These are phyloP conservation scores for Fusarium dimerum DNA, from an alignment of 2,329 filamentous ascomycete species.

Conservation along the genomic window DNA sequence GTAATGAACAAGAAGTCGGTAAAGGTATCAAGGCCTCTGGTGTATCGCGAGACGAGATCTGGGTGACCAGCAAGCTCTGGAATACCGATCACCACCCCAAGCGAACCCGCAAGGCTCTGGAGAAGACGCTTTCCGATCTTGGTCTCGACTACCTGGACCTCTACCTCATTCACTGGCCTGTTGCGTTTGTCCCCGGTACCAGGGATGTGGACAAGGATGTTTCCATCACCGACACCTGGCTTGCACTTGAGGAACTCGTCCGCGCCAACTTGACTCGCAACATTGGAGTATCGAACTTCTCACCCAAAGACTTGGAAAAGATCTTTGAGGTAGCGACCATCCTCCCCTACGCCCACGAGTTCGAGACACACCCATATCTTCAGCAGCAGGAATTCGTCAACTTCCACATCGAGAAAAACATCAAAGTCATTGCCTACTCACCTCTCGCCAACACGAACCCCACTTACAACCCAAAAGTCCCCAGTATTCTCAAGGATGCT, in stretches of 20 bases:
- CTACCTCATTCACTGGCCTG: conserved; percentile 33
- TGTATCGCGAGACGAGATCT: conserved; percentile 32
- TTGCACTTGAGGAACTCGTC: no score
- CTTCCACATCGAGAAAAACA: conserved; percentile 29
- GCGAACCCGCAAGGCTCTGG: conserved; percentile 30
- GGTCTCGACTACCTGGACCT: conserved; percentile 35
- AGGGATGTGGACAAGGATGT: conserved; percentile 19
- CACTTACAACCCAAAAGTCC: conserved; percentile 19
- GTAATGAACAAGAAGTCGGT: conserved; percentile 56
- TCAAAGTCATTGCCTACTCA: conserved; percentile 27
- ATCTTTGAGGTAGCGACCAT: conserved; percentile 42
- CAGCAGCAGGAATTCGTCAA: conserved; percentile 32
- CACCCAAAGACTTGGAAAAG: conserved; percentile 48
- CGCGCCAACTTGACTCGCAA: no score
- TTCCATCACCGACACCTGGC: conserved; percentile 34
- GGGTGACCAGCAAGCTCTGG: conserved; percentile 36
- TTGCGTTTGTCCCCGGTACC: conserved; percentile 24
- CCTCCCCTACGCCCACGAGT: no score
- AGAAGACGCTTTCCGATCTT: conserved; percentile 32
- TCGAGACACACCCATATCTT: conserved; percentile 64
- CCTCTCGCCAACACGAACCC: conserved; percentile 26
- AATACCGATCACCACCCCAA: conserved; percentile 34
- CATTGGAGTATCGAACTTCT: conserved; percentile 63
- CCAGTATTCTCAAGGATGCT: conserved; percentile 16
- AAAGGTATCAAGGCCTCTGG: conserved; percentile 41